Evolutionary conservation across 1,284 basidiomycete species (phyloP).

Genomic region (Puccinia hordei): DNA sequence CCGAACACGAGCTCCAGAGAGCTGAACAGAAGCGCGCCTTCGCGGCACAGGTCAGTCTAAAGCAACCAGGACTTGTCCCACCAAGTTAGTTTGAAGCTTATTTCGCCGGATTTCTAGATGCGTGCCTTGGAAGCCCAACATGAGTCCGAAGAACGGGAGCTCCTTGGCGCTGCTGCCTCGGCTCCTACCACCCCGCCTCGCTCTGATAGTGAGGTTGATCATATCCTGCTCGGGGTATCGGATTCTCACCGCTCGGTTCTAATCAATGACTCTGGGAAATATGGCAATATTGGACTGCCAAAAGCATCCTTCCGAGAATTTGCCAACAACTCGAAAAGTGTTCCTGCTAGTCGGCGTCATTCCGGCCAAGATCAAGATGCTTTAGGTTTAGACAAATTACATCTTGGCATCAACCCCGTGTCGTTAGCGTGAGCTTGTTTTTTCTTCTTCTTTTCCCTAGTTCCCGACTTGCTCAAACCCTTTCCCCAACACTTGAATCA

Average conservation of each 20-base stretch:
- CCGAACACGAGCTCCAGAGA: constrained; percentile 84
- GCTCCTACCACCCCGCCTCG: constrained; percentile 51
- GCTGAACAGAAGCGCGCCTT: constrained; percentile 80
- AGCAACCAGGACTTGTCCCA: constrained; percentile 67
- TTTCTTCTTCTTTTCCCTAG: background rate
- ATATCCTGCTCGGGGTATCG: constrained; percentile 12
- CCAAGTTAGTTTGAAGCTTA: constrained; percentile 18
- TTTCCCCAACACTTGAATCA: constrained; percentile 1
- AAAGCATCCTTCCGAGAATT: constrained; percentile 39
- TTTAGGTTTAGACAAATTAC: constrained; percentile 37
- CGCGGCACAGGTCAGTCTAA: constrained; percentile 88
- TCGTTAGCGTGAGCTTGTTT: constrained; percentile 20
- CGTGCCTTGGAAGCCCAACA: constrained; percentile 52
- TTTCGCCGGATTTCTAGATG: constrained; percentile 47
- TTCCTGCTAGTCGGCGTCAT: constrained; percentile 48
- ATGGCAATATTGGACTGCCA: constrained; percentile 32
- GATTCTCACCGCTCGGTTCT: constrained; percentile 4
- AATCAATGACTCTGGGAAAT: constrained; percentile 21
- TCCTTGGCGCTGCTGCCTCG: constrained; percentile 40
- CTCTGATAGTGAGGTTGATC: constrained; percentile 43
- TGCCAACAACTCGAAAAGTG: constrained; percentile 51
- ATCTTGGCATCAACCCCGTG: constrained; percentile 18
- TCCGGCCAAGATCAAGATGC: constrained; percentile 41
- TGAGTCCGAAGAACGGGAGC: constrained; percentile 52
- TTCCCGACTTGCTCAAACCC: background rate